Conservation (phyloP, 1,284 basidiomycete genomes). For the Wallemia mellicola region DNA sequence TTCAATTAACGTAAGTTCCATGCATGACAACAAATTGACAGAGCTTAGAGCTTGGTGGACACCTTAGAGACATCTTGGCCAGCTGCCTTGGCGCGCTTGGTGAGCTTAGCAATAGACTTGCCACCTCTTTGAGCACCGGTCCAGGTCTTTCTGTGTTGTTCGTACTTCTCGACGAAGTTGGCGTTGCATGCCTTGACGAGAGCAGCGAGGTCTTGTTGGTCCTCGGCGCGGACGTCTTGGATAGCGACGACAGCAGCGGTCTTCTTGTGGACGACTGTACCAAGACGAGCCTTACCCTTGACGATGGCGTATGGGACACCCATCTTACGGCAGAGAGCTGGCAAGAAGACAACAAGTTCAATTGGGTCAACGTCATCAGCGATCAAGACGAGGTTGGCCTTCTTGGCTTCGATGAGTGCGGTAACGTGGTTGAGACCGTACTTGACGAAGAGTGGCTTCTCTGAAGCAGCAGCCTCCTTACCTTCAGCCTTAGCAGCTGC, state of each 20-base stretch:
- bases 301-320: constrained; percentile 94
- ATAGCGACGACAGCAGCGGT: constrained; percentile 69
- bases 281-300: constrained; percentile 85
- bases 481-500: constrained; percentile 47
- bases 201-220: constrained; percentile 71
- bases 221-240: constrained; percentile 82
- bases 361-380: constrained; percentile 97
- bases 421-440: constrained; percentile 92
- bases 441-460: constrained; percentile 87
- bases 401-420: constrained; percentile 86
- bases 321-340: constrained; percentile 97
- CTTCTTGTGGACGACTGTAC: constrained; percentile 94
- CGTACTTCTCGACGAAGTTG: constrained; percentile 94
- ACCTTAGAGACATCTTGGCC: constrained; percentile 20
- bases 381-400: constrained; percentile 85
- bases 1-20: too few species aligned
- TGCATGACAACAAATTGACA: too few species aligned
- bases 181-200: constrained; percentile 82
- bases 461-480: constrained; percentile 45
- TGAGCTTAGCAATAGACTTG: constrained; percentile 73
- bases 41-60: too few species aligned
- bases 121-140: constrained; percentile 82
- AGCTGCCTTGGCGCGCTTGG: constrained; percentile 74
- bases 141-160: constrained; percentile 71
- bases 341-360: constrained; percentile 91